Conservation (phyloP, 192 early-diverging fungal species). For the Gryganskiella cystojenkinii region DNA sequence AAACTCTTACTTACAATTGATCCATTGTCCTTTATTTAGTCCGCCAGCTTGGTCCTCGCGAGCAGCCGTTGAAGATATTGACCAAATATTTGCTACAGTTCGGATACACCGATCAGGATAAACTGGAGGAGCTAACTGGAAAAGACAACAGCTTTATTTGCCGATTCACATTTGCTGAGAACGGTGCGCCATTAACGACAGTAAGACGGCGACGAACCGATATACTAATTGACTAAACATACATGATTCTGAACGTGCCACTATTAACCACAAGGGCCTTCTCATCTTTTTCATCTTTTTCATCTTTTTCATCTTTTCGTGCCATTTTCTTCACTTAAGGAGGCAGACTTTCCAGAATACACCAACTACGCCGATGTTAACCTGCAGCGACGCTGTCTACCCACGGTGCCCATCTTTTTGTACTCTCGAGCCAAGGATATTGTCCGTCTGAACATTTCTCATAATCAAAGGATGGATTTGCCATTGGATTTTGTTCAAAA, state of each 20-base stretch:
- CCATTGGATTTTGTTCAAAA: constrained; percentile 87
- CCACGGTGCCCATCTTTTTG: constrained; percentile 83
- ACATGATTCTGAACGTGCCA: constrained; percentile 61
- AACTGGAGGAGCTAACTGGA: constrained; percentile 79
- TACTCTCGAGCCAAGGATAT: constrained; percentile 79
- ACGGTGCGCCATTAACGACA: constrained; percentile 44
- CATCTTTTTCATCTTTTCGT: neutral
- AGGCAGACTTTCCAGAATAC: constrained; percentile 54
- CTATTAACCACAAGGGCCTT: too few species aligned
- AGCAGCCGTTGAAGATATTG: constrained; percentile 81
- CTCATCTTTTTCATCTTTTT: neutral
- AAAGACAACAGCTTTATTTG: constrained; percentile 89
- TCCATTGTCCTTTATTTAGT: too few species aligned
- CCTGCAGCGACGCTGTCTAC: constrained; percentile 75
- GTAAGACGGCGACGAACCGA: constrained; percentile 14
- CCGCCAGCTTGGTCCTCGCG: constrained; percentile 72
- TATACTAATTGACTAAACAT: constrained; percentile 1
- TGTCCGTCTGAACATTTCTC: constrained; percentile 81
- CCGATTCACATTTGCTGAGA: constrained; percentile 77
- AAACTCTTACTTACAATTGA: too few species aligned
- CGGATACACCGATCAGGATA: constrained; percentile 83
- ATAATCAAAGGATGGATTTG: constrained; percentile 83
- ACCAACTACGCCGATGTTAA: constrained; percentile 70
- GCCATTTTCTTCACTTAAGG: constrained; percentile 10
- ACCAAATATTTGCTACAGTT: constrained; percentile 78